Base-by-base conservation (phyloP, 1,139 yeast genomes). In the Scheffersomyces stambukii region DNA sequence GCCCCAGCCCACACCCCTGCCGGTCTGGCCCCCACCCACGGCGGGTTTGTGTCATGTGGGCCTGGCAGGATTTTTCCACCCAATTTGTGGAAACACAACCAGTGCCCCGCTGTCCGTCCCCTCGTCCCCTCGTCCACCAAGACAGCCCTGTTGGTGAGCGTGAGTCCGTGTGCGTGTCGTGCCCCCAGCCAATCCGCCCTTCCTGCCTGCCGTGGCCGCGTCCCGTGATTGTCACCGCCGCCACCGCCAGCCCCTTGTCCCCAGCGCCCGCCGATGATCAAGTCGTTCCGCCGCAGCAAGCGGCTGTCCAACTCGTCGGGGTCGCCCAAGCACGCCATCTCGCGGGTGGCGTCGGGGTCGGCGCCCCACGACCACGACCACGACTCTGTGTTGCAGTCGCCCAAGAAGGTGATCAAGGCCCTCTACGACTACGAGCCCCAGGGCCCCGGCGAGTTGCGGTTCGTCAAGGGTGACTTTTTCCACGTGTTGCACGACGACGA, bases 361-460 rank as follows among this genome's bases (percentile, higher is more conserved):
- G 25, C 38, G 15, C 31, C 32, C 15, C 32, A 31, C 17, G 19
- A 22, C 13, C 14, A 23, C 4, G 29, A 20, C 3, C 13, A 9
- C 10, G 41, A 37, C n/a, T 37, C 48, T n/a, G 43, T 52, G 9
- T 49, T 65, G 19, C 67, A 46, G 33, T 67, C 75, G 9, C 95
- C 96, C 3, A 79, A 80, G 43, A 81, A 82, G 46, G 94, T 86
- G 28, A 86, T 91, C 38, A 80, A 79, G 40, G 97, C 97, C 1
- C 60, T 82, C 15, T 79, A 77, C 46, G 82, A 80, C 47, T 88
- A 89, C 53, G 64, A 64, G 24, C 83, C 95, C 2, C 91, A 81
- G 45, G 82, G 85, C 8, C 80, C 88, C 1, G 89, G 86, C 16
- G 97, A 89, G 52, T 67, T 91, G 24, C 70, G 75, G 25, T 91